A percentile compares a stretch with the other conserved stretches of the same genome.
Evolutionary conservation across 495 filamentous ascomycete species (phyloP).

Genomic region (Trichoderma virens): DNA sequence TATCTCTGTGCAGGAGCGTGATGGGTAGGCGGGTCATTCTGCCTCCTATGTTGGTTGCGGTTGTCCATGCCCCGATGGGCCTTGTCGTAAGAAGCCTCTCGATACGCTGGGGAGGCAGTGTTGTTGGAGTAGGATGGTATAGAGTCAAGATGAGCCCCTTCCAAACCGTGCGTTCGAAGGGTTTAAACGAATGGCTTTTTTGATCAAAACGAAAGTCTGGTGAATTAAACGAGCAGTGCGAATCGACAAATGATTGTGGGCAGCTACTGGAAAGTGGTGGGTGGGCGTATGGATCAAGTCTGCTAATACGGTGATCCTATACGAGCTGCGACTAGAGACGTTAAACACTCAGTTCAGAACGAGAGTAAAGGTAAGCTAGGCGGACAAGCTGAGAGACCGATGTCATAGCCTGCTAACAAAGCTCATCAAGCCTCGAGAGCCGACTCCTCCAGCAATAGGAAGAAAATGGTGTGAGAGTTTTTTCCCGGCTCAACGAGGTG

Average conservation of each 20-base stretch:
- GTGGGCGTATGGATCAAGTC: neutral
- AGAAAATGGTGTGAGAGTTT: neutral
- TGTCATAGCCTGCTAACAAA: neutral
- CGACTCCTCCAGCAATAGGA: neutral
- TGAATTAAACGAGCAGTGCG: neutral
- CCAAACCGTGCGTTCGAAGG: neutral
- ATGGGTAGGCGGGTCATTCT: conserved; percentile 53
- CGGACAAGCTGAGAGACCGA: neutral
- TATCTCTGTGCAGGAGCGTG: conserved; percentile 36
- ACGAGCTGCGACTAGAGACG: neutral
- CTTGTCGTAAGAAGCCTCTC: conserved; percentile 36
- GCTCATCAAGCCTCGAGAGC: neutral
- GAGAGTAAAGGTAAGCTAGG: neutral
- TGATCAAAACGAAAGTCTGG: neutral
- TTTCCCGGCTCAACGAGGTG: conserved; percentile 4
- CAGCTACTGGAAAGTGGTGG: neutral
- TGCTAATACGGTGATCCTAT: neutral
- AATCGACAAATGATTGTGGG: neutral
- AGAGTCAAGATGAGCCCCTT: conserved; percentile 45
- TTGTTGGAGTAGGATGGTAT: conserved; percentile 47
- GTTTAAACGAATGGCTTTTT: neutral
- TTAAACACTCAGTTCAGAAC: neutral
- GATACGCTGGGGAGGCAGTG: conserved; percentile 40
- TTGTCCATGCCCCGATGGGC: conserved; percentile 61
- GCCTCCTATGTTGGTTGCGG: conserved; percentile 57